Evolutionary conservation across 2,329 filamentous ascomycete genomes (phyloP), one percentile per base, ranked within the genome.

Genomic region (Rhinocladiella similis): DNA sequence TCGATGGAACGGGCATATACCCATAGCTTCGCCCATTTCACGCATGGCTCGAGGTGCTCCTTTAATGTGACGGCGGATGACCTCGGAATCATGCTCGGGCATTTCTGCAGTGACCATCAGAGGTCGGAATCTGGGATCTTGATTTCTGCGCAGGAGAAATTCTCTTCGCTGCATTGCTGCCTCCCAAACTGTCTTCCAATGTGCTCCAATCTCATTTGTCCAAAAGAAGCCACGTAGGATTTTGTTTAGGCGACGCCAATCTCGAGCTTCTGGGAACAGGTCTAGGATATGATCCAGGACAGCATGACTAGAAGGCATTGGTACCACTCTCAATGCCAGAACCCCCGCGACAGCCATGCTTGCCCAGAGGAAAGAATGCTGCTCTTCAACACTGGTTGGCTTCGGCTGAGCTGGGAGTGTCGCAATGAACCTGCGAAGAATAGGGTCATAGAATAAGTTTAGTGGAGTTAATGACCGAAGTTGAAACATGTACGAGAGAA

Each of bases 361-460:
- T 20, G 49, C 22, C 63, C 63, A 64, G 41, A 61, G 49, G 3
- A 65, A 39, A 3, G 18, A 27, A 33, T 59, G 47, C 35, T 60
- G 59, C 47, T 62, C 62, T 27, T 51, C 38, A 3, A 20, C 14
- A 13, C 53, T 36, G 4, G 38, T 38, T 3, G 59, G 48, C 36
- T 51, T 60, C 5, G 55, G 9, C 25, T 63, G 59, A 14, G n/a
- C 33, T 7, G 56, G 57, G 12, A 64, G 38, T 4, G 56, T 53
- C 16, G 46, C 50, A 18, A 65, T 55, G 45, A 64, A 62, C 5
- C 55, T 51, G 36, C 56, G 53, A n/a, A 65, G 58, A 18, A 61
- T 53, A 9, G 61, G 63, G 42, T 65, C 63, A 27, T 63, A 60
- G 56, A 65, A 65, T 22, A 65, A 38, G 18, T 56, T 64, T 16